phyloP scores from a whole-genome alignment of 1,139 yeast species.

The Yamadazyma atmosphaerica region DNA sequence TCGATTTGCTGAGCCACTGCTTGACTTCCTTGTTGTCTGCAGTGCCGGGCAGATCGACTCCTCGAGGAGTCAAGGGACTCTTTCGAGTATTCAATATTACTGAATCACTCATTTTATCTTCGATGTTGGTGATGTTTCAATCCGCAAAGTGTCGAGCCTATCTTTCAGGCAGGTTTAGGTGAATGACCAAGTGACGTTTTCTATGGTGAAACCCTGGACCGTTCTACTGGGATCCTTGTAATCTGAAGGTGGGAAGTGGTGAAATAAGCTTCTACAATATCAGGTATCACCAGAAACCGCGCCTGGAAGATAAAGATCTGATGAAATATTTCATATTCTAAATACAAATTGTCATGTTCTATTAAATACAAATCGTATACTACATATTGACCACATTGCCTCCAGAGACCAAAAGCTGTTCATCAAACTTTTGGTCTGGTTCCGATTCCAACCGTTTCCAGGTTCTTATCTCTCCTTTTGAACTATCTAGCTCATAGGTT shows the following conservation, averaged over 20 bases:
- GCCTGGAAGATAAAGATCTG: no score
- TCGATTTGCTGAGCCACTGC: slow-evolving; percentile 36
- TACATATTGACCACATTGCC: slow-evolving; percentile 38
- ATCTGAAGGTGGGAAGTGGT: no score
- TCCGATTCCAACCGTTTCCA: slow-evolving; percentile 71
- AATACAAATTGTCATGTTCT: no score
- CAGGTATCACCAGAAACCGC: no score
- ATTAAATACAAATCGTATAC: no score
- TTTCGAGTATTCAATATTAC: neutral
- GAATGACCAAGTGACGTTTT: no score
- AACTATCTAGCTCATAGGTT: slow-evolving; percentile 63
- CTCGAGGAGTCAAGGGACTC: slow-evolving; percentile 1
- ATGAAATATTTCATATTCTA: no score
- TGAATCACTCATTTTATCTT: neutral
- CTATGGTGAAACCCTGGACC: no score
- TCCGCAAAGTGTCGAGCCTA: no score
- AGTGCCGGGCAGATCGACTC: slow-evolving; percentile 9
- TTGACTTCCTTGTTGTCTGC: slow-evolving; percentile 27
- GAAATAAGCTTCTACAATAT: no score
- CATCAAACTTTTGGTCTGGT: slow-evolving; percentile 54
- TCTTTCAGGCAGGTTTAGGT: no score
- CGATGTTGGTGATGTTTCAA: neutral
- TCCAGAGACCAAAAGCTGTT: slow-evolving; percentile 53
- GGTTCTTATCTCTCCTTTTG: slow-evolving; percentile 52
- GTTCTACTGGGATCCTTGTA: no score